Evolutionary conservation across 306 rosid genomes (phyloP).

Genomic region (Dryas drummondii): DNA sequence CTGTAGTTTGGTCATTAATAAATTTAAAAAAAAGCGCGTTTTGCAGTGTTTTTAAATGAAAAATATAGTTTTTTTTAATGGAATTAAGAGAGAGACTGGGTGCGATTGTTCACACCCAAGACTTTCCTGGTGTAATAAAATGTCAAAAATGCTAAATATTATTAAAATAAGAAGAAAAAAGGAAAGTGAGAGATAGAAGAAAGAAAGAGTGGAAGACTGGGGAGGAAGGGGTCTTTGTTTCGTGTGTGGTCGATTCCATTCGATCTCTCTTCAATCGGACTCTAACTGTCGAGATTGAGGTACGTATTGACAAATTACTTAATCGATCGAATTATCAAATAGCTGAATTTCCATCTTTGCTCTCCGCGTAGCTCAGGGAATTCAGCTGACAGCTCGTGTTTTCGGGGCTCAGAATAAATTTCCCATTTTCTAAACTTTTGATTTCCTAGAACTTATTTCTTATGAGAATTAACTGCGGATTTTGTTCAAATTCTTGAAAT

Average conservation of each 20-base stretch:
- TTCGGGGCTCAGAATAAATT: neutral
- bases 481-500: neutral
- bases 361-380: neutral
- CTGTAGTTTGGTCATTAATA: too few species aligned
- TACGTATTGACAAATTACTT: neutral
- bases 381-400: neutral
- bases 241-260: neutral
- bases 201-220: neutral
- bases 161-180: constrained; percentile 7
- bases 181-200: neutral
- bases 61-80: too few species aligned
- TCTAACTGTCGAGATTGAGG: neutral
- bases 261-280: constrained; percentile 10
- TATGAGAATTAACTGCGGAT: neutral
- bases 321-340: neutral
- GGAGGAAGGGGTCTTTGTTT: constrained; percentile 18
- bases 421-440: neutral
- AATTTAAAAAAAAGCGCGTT: too few species aligned
- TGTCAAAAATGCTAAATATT: neutral
- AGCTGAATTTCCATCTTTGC: neutral
- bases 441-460: neutral
- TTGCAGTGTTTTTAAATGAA: too few species aligned
- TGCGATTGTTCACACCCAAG: neutral
- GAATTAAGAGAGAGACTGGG: too few species aligned
- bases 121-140: neutral